phyloP scores from a whole-genome alignment of 2,329 filamentous ascomycete genomes.

The Calonectria pauciramosa region DNA sequence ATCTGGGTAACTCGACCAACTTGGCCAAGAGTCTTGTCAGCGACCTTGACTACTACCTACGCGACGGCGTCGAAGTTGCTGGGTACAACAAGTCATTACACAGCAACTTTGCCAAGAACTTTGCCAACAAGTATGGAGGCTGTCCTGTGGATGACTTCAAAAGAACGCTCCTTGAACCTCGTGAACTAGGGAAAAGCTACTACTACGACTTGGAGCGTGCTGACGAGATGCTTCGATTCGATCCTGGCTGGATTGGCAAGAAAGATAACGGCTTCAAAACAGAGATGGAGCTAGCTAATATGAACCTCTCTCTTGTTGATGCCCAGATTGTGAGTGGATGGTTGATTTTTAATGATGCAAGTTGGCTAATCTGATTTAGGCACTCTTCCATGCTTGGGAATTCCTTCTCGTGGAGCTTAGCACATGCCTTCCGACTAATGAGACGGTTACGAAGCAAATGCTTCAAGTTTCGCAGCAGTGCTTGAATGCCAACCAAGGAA shows the following conservation, averaged over 20 bases:
- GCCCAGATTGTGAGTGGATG: conserved; percentile 80
- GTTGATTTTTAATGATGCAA: conserved; percentile 42
- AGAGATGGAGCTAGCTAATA: conserved; percentile 89
- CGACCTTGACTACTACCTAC: conserved; percentile 83
- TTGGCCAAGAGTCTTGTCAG: conserved; percentile 80
- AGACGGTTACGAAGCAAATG: conserved; percentile 76
- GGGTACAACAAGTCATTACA: conserved; percentile 92
- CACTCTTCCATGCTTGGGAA: conserved; percentile 91
- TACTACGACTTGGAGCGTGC: conserved; percentile 88
- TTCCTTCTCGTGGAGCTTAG: conserved; percentile 88
- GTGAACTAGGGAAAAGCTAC: conserved; percentile 80
- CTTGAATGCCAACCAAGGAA: conserved; percentile 80
- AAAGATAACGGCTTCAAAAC: conserved; percentile 80
- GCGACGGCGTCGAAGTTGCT: conserved; percentile 82
- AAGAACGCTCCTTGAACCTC: conserved; percentile 75
- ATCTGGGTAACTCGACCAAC: conserved; percentile 75
- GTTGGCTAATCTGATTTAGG: conserved; percentile 59
- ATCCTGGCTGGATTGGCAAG: conserved; percentile 81
- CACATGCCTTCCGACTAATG: conserved; percentile 67
- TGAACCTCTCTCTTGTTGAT: conserved; percentile 92
- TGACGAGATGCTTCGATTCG: conserved; percentile 80
- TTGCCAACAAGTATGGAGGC: conserved; percentile 81
- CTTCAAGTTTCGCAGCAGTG: conserved; percentile 83
- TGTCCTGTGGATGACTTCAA: conserved; percentile 85
- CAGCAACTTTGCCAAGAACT: conserved; percentile 86